Percentiles rank a stretch among this genome's conserved stretches.
Evolutionary conservation across 2,329 filamentous ascomycete species (phyloP).

Genomic region (Cryphonectria radicalis): DNA sequence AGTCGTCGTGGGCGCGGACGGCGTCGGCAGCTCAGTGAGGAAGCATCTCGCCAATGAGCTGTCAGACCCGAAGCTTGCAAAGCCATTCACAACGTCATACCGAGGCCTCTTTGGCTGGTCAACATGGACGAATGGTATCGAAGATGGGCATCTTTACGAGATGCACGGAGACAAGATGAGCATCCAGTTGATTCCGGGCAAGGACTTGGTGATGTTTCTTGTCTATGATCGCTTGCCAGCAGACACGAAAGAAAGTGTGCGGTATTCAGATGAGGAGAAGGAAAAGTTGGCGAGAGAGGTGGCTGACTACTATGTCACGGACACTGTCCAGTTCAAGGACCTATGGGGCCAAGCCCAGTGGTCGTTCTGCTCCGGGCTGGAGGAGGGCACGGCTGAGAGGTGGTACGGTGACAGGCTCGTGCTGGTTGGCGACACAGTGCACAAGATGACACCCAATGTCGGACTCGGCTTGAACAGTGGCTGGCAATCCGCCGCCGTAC

Average conservation of each 20-base stretch:
- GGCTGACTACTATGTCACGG: constrained; percentile 27
- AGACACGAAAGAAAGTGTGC: constrained; percentile 23
- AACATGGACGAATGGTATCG: constrained; percentile 19
- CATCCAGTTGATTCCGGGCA: constrained; percentile 25
- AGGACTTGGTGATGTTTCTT: constrained; percentile 27
- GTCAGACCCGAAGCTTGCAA: constrained; percentile 18
- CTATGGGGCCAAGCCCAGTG: constrained; percentile 24
- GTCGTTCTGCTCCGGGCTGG: constrained; percentile 27
- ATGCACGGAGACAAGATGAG: constrained; percentile 27
- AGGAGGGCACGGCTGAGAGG: constrained; percentile 31
- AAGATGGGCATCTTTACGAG: constrained; percentile 24
- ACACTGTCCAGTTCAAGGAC: constrained; percentile 28
- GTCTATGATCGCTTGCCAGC: constrained; percentile 29
- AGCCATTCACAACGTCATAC: constrained; percentile 30
- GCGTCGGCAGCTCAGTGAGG: constrained; percentile 34
- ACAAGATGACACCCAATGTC: constrained; percentile 33
- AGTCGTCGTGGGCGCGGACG: constrained; percentile 36
- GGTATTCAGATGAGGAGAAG: constrained; percentile 30
- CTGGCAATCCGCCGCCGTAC: constrained; percentile 31
- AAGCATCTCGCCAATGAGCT: constrained; percentile 30
- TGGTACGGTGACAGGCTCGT: constrained; percentile 32
- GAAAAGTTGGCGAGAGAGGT: constrained; percentile 22
- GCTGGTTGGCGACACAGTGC: constrained; percentile 33
- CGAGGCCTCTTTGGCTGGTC: constrained; percentile 30
- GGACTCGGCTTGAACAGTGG: constrained; percentile 34